Conservation (phyloP, 2,329 filamentous ascomycete species). For the Dothideomycetes sp. region DNA sequence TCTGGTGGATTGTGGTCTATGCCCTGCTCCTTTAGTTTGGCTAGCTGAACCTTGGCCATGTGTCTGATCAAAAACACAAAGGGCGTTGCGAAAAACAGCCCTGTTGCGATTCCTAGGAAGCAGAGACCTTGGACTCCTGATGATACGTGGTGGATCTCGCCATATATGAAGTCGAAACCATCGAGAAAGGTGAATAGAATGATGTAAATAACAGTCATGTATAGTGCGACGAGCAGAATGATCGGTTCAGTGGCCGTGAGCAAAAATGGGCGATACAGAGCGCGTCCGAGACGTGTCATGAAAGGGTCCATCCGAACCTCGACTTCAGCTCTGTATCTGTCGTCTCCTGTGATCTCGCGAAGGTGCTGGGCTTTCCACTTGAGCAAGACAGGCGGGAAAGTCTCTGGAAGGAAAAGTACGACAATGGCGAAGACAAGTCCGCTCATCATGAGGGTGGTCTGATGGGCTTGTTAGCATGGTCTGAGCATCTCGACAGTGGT, state of each 20-base stretch:
- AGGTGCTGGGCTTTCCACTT: conserved; percentile 21
- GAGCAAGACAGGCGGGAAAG: conserved; percentile 30
- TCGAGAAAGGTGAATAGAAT: conserved; percentile 37
- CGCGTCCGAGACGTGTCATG: conserved; percentile 20
- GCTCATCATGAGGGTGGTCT: conserved; percentile 19
- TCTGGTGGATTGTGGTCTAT: conserved; percentile 37
- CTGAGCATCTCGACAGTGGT: too few species aligned
- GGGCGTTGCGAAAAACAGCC: conserved; percentile 25
- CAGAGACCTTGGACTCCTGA: conserved; percentile 34
- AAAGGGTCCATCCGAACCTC: conserved; percentile 34
- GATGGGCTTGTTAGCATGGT: too few species aligned
- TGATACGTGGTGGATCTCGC: conserved; percentile 35
- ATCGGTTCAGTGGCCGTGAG: conserved; percentile 36
- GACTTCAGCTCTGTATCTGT: conserved; percentile 35
- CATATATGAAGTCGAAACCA: conserved; percentile 42
- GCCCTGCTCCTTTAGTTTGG: conserved; percentile 28
- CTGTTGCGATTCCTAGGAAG: conserved; percentile 37
- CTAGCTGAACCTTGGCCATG: conserved; percentile 32
- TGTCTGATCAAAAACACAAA: conserved; percentile 36
- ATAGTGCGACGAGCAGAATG: conserved; percentile 34
- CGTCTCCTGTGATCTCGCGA: conserved; percentile 24
- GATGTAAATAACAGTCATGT: conserved; percentile 36
- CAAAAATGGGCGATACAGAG: conserved; percentile 31
- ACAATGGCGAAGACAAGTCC: conserved; percentile 14
- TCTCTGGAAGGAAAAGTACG: conserved; percentile 37